Conservation (phyloP, 495 filamentous ascomycete genomes). For the Letharia lupina region DNA sequence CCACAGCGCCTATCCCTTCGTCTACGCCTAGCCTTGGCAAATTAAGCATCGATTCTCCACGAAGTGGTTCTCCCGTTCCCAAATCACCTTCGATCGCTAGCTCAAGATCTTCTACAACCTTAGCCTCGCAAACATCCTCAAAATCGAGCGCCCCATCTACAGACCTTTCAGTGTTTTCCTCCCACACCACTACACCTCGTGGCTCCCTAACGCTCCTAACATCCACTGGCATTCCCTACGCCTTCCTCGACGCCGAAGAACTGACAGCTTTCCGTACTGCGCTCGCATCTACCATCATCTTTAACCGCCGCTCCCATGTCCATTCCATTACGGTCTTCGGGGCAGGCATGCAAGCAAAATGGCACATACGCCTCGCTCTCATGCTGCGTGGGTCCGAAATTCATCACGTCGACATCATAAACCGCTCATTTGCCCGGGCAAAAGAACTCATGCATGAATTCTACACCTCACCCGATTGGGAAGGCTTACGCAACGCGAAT, state of each 20-base stretch:
- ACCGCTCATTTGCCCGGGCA: constrained; percentile 58
- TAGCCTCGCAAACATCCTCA: constrained; percentile 47
- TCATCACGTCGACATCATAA: constrained; percentile 70
- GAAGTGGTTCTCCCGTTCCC: constrained; percentile 15
- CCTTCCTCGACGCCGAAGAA: constrained; percentile 74
- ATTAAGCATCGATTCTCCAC: constrained; percentile 20
- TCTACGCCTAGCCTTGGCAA: constrained; percentile 20
- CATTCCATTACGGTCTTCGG: constrained; percentile 78
- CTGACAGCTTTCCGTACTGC: constrained; percentile 92
- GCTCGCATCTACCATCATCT: constrained; percentile 64
- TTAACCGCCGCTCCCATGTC: constrained; percentile 59
- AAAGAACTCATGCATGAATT: constrained; percentile 43
- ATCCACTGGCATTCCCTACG: constrained; percentile 58
- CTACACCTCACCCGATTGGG: constrained; percentile 40
- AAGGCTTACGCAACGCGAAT: constrained; percentile 48
- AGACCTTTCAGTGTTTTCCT: constrained; percentile 38
- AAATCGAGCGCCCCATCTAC: constrained; percentile 58
- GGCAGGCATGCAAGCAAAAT: constrained; percentile 84
- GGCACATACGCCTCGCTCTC: constrained; percentile 80
- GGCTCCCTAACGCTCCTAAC: constrained; percentile 72
- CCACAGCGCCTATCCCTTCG: constrained; percentile 21
- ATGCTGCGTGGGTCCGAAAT: constrained; percentile 64
- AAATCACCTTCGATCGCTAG: constrained; percentile 16
- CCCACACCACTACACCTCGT: constrained; percentile 55
- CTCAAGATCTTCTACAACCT: constrained; percentile 21